phyloP scores from a whole-genome alignment of 2,329 filamentous ascomycete genomes.

The Exophiala bonariae region DNA sequence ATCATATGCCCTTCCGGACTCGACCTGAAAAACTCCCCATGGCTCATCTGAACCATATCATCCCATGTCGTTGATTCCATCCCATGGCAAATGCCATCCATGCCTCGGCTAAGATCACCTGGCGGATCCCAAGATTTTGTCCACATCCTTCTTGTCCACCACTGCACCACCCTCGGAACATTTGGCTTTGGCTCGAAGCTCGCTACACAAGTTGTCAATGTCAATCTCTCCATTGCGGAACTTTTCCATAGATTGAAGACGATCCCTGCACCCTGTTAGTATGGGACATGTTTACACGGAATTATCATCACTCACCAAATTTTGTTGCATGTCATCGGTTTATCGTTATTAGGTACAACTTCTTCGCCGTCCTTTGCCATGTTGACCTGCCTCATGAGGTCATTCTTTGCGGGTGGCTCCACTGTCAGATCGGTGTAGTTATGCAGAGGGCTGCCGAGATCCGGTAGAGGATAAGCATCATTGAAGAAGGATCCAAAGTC shows the following conservation, averaged over 20 bases:
- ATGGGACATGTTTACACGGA: not conserved
- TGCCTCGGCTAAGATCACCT: not conserved
- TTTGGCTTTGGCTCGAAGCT: conserved; percentile 92
- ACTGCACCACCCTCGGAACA: conserved; percentile 88
- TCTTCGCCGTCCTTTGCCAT: conserved; percentile 70
- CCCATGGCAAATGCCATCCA: too few species aligned
- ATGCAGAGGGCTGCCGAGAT: conserved; percentile 81
- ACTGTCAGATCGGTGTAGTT: conserved; percentile 40
- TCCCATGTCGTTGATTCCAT: too few species aligned
- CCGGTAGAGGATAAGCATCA: conserved; percentile 74
- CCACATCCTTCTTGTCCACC: conserved; percentile 85
- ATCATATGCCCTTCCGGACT: conserved; percentile 9
- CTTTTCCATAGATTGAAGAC: conserved; percentile 79
- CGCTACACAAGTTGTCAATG: conserved; percentile 86
- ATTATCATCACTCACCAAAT: conserved; percentile 71
- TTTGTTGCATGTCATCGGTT: conserved; percentile 80
- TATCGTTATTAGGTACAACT: conserved; percentile 61
- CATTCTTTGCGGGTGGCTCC: conserved; percentile 58
- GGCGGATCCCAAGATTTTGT: conserved; percentile 62
- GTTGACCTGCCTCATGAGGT: conserved; percentile 77
- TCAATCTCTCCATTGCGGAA: conserved; percentile 91
- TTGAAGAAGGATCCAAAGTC: conserved; percentile 72
- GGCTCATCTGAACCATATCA: not conserved
- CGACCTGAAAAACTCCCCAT: conserved; percentile 8
- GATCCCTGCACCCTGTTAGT: conserved; percentile 65